Evolutionary conservation across 2,329 filamentous ascomycete genomes (phyloP), one percentile per base, ranked within the genome.

Genomic region (Colletotrichum truncatum): DNA sequence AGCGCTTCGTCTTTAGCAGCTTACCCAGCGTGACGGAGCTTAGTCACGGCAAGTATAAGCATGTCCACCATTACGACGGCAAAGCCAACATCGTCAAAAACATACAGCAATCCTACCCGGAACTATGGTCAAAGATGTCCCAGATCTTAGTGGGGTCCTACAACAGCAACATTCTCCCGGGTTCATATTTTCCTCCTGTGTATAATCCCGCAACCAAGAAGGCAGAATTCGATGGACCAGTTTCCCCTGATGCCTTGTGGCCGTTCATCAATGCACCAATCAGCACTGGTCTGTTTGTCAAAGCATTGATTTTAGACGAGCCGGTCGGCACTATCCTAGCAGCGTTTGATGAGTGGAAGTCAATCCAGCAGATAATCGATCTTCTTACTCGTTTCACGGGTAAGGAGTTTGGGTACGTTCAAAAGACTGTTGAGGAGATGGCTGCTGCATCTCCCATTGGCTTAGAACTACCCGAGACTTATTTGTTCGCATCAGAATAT

Each of bases 221-320:
- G 14, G 30, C 25, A 14, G 61, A 64, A 23, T 52, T 64, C 14
- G 38, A 52, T 9, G 55, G 55, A 8, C 36, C 38, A 10, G 30
- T 34, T 2, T 12, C n/a, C 5, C 23, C 18, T 14, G 46, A 46
- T 11, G 23, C 8, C 6, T 4, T 16, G 12, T n/a, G 38, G 5
- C 30, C 61, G 4, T 53, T 85, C 48, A 76, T 84, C 51, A 75
- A 81, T 49, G 71, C 77, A 0, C 66, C 65, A 1, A 67, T 69
- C 2, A 81, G 80, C 2, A 81, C 80, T 0, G 84, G 83, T 0
- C 71, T 73, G 0, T 84, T 84, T 34, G 82, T 85, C 2, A 74
- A 72, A 10, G 78, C 80, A 0, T 71, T 85, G 23, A 41, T 85
- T 4, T 75, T 81, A 32, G 72, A 78, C 21, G 79, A 83, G 53